Evolutionary conservation across 2,329 filamentous ascomycete species (phyloP).

Genomic region (Gyromitra esculenta): DNA sequence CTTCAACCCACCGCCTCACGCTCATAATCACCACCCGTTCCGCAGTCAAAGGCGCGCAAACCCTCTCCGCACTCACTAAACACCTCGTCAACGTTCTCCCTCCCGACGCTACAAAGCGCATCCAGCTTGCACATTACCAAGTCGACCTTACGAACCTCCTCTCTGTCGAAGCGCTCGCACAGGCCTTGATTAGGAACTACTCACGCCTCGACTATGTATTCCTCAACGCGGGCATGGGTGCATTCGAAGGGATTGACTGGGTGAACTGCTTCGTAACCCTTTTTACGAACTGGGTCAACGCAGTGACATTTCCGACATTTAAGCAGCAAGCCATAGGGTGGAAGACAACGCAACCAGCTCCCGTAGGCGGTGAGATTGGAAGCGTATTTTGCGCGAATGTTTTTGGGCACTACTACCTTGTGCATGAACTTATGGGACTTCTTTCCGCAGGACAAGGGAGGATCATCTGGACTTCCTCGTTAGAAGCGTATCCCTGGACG

Average conservation of each 20-base stretch:
- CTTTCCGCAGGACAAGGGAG: slow-evolving; percentile 70
- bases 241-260: slow-evolving; percentile 69
- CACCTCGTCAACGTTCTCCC: slow-evolving; percentile 49
- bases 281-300: slow-evolving; percentile 72
- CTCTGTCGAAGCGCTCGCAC: slow-evolving; percentile 52
- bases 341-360: slow-evolving; percentile 67
- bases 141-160: slow-evolving; percentile 55
- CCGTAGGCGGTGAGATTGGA: slow-evolving; percentile 67
- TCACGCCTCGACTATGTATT: slow-evolving; percentile 49
- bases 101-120: slow-evolving; percentile 27
- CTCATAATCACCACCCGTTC: slow-evolving; percentile 56
- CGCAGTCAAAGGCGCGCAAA: slow-evolving; percentile 49
- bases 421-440: slow-evolving; percentile 80
- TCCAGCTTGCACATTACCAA: slow-evolving; percentile 52
- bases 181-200: slow-evolving; percentile 45
- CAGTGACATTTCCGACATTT: slow-evolving; percentile 79
- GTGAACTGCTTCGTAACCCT: slow-evolving; percentile 66
- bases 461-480: slow-evolving; percentile 86
- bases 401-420: slow-evolving; percentile 93
- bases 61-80: slow-evolving; percentile 48
- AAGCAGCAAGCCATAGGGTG: slow-evolving; percentile 70
- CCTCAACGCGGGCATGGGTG: slow-evolving; percentile 54
- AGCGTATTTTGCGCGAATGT: slow-evolving; percentile 90
- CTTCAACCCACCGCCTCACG: slow-evolving; percentile 47
- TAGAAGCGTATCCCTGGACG: slow-evolving; percentile 70